Evolutionary conservation across 164 flowering plant genomes (phyloP).

Genomic region (Echeveria elegans): DNA sequence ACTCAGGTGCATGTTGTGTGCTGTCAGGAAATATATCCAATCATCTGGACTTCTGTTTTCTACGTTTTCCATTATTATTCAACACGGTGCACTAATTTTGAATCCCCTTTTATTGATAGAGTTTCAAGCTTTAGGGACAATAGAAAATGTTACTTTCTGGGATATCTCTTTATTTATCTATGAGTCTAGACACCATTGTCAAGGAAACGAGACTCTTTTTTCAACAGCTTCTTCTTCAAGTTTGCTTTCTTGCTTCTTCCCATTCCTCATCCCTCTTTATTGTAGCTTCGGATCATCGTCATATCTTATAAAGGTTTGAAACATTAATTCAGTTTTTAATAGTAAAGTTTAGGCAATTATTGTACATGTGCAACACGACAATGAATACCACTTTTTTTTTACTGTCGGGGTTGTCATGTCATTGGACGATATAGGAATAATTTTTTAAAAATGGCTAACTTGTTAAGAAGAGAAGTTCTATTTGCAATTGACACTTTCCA

Average conservation of each 20-base stretch:
- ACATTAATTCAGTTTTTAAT: not conserved
- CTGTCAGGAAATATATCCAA: not conserved
- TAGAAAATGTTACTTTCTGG: not conserved
- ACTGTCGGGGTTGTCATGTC: not conserved
- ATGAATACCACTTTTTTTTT: not conserved
- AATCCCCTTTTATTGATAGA: not conserved
- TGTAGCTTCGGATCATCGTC: not conserved
- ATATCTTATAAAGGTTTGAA: not conserved
- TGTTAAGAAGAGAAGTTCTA: not conserved
- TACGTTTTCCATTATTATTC: not conserved
- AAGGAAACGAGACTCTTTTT: not conserved
- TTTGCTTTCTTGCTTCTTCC: slow-evolving; percentile 6
- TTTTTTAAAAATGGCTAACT: not conserved
- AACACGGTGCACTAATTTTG: not conserved
- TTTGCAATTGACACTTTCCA: not conserved
- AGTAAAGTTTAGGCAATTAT: not conserved
- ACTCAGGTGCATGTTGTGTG: not conserved
- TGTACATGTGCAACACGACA: not conserved
- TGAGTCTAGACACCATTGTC: not conserved
- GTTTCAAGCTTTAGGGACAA: slow-evolving; percentile 6
- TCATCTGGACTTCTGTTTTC: not conserved
- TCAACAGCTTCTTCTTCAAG: not conserved
- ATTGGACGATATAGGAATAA: not conserved
- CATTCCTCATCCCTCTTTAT: not conserved
- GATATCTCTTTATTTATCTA: not conserved